Evolutionary conservation across 768 basidiomycete species (phyloP).

Genomic region (Rhizopogon vulgaris): DNA sequence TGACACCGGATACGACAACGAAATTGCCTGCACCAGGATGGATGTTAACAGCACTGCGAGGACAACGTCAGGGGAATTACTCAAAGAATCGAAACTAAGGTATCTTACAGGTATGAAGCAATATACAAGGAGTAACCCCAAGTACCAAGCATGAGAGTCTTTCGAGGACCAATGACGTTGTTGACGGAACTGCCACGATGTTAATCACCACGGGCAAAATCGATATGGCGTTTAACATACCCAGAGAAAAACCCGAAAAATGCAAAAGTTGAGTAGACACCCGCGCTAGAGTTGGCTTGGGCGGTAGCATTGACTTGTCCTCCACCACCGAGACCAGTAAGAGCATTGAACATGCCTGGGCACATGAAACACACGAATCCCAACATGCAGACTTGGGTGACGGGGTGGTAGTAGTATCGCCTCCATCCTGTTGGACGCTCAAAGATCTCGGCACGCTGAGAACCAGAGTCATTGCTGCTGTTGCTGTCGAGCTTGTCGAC

Average conservation of each 20-base stretch:
- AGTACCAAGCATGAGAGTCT: slow-evolving; percentile 45
- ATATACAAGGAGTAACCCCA: slow-evolving; percentile 48
- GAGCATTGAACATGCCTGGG: slow-evolving; percentile 70
- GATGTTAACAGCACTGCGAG: slow-evolving; percentile 37
- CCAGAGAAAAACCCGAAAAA: slow-evolving; percentile 64
- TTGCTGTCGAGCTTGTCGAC: slow-evolving; percentile 16
- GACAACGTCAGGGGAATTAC: neutral
- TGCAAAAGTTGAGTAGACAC: slow-evolving; percentile 61
- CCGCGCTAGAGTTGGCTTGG: slow-evolving; percentile 62
- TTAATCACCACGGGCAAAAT: neutral
- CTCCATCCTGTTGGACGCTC: slow-evolving; percentile 47
- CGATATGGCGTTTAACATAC: slow-evolving; percentile 28
- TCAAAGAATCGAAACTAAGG: neutral
- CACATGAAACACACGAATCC: slow-evolving; percentile 61
- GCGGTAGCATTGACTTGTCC: slow-evolving; percentile 63
- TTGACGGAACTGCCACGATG: slow-evolving; percentile 52
- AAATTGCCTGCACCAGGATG: slow-evolving; percentile 38
- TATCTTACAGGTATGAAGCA: slow-evolving; percentile 37
- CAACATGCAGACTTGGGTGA: slow-evolving; percentile 39
- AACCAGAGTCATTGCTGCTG: slow-evolving; percentile 24
- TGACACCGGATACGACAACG: slow-evolving; percentile 40
- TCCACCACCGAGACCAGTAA: slow-evolving; percentile 76
- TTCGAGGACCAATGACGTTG: slow-evolving; percentile 54
- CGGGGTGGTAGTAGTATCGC: slow-evolving; percentile 50
- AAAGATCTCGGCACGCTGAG: slow-evolving; percentile 26